Evolutionary conservation across 805 yeast genomes (phyloP).

Genomic region (Schwanniomyces occidentalis): DNA sequence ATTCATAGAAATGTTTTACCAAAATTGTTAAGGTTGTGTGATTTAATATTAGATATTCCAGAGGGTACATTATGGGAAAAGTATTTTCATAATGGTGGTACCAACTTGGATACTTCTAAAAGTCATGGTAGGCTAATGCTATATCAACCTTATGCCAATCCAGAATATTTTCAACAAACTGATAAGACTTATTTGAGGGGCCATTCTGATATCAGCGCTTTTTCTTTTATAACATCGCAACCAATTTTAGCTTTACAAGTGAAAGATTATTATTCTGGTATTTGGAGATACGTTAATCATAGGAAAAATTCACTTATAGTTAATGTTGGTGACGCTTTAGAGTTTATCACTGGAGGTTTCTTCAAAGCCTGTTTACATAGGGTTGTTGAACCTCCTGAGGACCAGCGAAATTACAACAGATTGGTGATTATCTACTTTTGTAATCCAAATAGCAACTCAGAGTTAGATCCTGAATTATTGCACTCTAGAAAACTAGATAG

Average conservation of each 20-base stretch:
- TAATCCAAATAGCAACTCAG: slow-evolving; percentile 35
- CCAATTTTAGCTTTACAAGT: slow-evolving; percentile 43
- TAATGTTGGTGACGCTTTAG: slow-evolving; percentile 43
- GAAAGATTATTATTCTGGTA: slow-evolving; percentile 34
- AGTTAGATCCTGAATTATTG: slow-evolving; percentile 43
- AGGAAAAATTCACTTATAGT: slow-evolving; percentile 40
- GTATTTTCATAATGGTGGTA: slow-evolving; percentile 40
- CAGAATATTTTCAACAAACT: slow-evolving; percentile 29
- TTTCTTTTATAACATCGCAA: slow-evolving; percentile 42
- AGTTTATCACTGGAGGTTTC: slow-evolving; percentile 45
- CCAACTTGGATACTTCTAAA: slow-evolving; percentile 21
- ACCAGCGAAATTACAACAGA: slow-evolving; percentile 37
- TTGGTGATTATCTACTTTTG: slow-evolving; percentile 45
- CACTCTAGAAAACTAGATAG: slow-evolving; percentile 36
- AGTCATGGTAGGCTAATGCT: slow-evolving; percentile 31
- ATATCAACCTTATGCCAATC: slow-evolving; percentile 23
- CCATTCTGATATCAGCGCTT: slow-evolving; percentile 45
- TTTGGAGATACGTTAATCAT: slow-evolving; percentile 42
- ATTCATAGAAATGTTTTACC: slow-evolving; percentile 40
- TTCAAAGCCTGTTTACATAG: slow-evolving; percentile 49
- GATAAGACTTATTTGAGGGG: slow-evolving; percentile 47
- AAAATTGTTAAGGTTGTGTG: slow-evolving; percentile 41
- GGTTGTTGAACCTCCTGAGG: slow-evolving; percentile 48
- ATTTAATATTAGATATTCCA: slow-evolving; percentile 46
- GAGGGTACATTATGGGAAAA: slow-evolving; percentile 44